Base-by-base conservation (phyloP, 495 filamentous ascomycete species). In the Lepraria neglecta region DNA sequence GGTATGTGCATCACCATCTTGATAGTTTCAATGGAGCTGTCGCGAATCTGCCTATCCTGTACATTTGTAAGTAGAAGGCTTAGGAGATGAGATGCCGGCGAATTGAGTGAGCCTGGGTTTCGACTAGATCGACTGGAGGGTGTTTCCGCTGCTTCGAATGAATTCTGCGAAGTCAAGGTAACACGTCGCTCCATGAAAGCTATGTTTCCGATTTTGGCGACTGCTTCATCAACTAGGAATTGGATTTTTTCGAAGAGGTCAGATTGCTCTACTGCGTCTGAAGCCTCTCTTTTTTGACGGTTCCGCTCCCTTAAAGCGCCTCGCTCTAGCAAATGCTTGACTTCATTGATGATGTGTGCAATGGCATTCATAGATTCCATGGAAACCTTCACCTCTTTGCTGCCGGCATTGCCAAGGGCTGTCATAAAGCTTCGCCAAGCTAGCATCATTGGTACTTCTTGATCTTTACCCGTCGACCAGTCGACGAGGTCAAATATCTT, bases 331-430 rank as follows among this genome's bases (percentile, higher is more conserved):
- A 91, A 73, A 15, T 76, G 81, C 56, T 84, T 81, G 11, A 95
- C 70, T 24, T 87, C 65, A 31, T 81, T 81, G 58, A 94, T 77
- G 27, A 91, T 75, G 53, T 84, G 79, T 12, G 89, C 84, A 51
- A 95, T 79, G 47, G 91, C 90, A 54, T 84, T 78, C 74, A 88
- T 89, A 6, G 88, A 86, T 59, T 97, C 91, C 27, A 80, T 80
- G 0, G 90, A 90, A 14, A 92, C 87, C 65, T 91, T 96, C 59
- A 98, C 85, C 69, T 98, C 94, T 72, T 95, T 94, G 47, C 80
- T 85, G 6, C 88, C 88, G 0, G 94, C 92, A 56, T 85, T 80
- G 4, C 86, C 84, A 35, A 97, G 72, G 7, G 89, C 83, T 14
- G 74, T 80, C 17, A 86, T 80, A 31, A 96, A 82, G 51, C 74